Percentiles rank a stretch among this genome's conserved stretches.
phyloP scores from a whole-genome alignment of 768 basidiomycete species.

The Rhodotorula taiwanensis region DNA sequence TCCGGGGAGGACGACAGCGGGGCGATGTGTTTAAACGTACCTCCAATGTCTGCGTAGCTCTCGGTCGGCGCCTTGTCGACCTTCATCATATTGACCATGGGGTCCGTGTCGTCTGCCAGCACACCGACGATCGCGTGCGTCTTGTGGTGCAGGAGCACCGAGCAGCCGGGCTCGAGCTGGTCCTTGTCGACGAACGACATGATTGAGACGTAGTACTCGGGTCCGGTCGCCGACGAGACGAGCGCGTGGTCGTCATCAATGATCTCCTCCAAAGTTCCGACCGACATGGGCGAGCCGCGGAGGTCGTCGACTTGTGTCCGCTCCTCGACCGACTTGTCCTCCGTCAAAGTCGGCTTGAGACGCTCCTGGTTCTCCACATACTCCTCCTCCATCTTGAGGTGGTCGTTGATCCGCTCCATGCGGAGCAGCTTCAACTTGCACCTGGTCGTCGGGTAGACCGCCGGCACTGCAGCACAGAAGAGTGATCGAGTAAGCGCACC shows the following conservation, averaged over 20 bases:
- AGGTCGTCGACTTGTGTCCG: conserved; percentile 91
- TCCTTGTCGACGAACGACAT: conserved; percentile 99
- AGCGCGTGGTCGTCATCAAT: conserved; percentile 99
- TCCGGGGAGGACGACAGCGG: no score
- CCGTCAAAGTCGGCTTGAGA: conserved; percentile 73
- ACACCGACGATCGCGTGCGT: conserved; percentile 91
- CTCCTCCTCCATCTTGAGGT: conserved; percentile 87
- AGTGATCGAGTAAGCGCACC: background rate
- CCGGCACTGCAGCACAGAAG: conserved; percentile 59
- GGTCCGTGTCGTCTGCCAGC: conserved; percentile 87
- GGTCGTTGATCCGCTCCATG: conserved; percentile 97
- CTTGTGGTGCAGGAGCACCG: conserved; percentile 92
- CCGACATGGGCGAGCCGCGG: conserved; percentile 93
- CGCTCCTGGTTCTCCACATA: conserved; percentile 88
- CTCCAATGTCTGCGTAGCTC: conserved; percentile 97
- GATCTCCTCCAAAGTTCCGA: conserved; percentile 91
- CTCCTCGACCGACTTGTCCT: conserved; percentile 93
- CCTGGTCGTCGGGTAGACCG: conserved; percentile 87
- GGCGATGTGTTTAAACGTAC: conserved; percentile 1
- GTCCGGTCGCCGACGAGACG: conserved; percentile 85
- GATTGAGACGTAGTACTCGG: conserved; percentile 94
- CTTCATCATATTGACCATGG: conserved; percentile 96
- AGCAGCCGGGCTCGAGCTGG: conserved; percentile 88
- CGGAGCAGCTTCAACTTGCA: conserved; percentile 92
- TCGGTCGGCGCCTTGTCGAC: conserved; percentile 85